Percentiles rank a stretch among this genome's conserved stretches.
Evolutionary conservation across 75 land plant species (phyloP).

Genomic region (Sequoia sempervirens): DNA sequence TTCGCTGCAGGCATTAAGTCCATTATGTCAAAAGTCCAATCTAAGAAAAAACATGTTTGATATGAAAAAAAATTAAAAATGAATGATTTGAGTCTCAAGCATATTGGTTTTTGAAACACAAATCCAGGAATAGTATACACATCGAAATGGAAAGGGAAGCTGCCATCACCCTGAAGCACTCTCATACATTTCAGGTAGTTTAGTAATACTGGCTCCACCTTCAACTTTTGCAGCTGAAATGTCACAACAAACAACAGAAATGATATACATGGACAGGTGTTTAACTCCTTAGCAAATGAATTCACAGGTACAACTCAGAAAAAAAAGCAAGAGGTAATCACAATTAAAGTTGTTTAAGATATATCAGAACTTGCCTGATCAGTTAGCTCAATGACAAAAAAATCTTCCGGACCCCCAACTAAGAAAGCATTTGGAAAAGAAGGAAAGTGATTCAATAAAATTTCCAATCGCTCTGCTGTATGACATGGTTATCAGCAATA

Average conservation of each 20-base stretch:
- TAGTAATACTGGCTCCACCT: slow-evolving; percentile 92
- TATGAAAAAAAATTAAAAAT: background rate
- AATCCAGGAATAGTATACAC: background rate
- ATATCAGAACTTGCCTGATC: slow-evolving; percentile 66
- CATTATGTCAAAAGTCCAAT: background rate
- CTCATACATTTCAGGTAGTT: slow-evolving; percentile 72
- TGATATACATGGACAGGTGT: background rate
- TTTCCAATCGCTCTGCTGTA: slow-evolving; percentile 67
- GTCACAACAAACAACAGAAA: slow-evolving; percentile 1
- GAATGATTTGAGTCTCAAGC: background rate
- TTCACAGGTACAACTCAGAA: background rate
- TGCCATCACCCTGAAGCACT: slow-evolving; percentile 69
- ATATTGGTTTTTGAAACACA: background rate
- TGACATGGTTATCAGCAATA: slow-evolving; percentile 1
- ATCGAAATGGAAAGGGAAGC: background rate
- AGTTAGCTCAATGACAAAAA: slow-evolving; percentile 86
- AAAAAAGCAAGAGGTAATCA: background rate
- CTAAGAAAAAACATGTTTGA: background rate
- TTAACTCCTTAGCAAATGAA: background rate
- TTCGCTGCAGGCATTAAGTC: slow-evolving; percentile 31
- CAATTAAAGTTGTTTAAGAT: background rate
- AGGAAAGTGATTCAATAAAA: slow-evolving; percentile 67
- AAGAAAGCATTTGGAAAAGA: slow-evolving; percentile 48
- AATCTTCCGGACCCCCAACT: slow-evolving; percentile 73
- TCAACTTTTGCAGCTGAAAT: slow-evolving; percentile 85